A percentile compares a stretch with the other conserved stretches of the same genome.
phyloP scores from a whole-genome alignment of 768 basidiomycete genomes.

The Floccularia luteovirens region DNA sequence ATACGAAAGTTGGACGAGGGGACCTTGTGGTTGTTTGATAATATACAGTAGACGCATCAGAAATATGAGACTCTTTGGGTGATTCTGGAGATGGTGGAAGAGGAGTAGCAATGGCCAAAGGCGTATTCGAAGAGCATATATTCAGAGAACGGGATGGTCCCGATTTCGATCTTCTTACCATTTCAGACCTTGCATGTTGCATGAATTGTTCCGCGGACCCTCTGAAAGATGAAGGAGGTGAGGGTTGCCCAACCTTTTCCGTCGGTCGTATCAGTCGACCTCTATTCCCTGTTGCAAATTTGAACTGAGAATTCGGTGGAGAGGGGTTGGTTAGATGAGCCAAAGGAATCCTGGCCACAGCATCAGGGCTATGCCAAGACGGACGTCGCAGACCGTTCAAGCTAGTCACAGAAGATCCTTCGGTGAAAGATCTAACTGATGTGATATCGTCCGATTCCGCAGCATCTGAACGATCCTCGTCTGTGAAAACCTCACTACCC shows the following conservation, averaged over 20 bases:
- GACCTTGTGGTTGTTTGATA: constrained; percentile 55
- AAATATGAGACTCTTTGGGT: constrained; percentile 23
- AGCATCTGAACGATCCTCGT: constrained; percentile 59
- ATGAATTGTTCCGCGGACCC: constrained; percentile 15
- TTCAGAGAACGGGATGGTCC: constrained; percentile 32
- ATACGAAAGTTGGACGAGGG: constrained; percentile 36
- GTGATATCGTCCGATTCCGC: constrained; percentile 62
- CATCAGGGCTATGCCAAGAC: constrained; percentile 36
- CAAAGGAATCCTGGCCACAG: constrained; percentile 15
- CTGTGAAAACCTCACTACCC: constrained; percentile 58
- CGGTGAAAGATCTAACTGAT: constrained; percentile 62
- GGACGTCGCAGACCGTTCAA: constrained; percentile 31
- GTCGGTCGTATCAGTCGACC: constrained; percentile 19
- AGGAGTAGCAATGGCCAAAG: constrained; percentile 29
- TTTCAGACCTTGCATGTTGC: constrained; percentile 26
- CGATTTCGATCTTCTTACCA: constrained; percentile 34
- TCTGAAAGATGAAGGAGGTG: constrained; percentile 13
- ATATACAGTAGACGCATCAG: constrained; percentile 54
- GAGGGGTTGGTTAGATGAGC: constrained; percentile 7
- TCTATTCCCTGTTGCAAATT: constrained; percentile 9
- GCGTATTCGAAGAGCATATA: constrained; percentile 25
- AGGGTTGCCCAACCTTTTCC: constrained; percentile 15
- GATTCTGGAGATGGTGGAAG: constrained; percentile 44
- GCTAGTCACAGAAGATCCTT: constrained; percentile 27
- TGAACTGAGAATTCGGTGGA: constrained; percentile 2